These are phyloP conservation scores for Ormosia semicastrata DNA, from an alignment of 306 rosid genomes.

Conservation along the genomic window DNA sequence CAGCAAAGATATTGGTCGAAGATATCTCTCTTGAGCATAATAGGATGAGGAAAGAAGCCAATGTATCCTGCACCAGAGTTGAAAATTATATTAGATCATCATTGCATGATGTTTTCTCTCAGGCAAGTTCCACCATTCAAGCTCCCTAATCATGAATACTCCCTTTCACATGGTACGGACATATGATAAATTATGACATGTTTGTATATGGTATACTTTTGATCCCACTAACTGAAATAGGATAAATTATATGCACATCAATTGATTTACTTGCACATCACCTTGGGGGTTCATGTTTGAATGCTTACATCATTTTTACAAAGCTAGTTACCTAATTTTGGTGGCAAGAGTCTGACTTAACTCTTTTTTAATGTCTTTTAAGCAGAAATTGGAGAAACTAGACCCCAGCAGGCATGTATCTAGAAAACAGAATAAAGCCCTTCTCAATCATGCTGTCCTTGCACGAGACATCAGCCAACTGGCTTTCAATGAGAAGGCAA, in stretches of 20 bases:
- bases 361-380: constrained; percentile 26
- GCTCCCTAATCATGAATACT: constrained; percentile 9
- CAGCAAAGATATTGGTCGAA: constrained; percentile 58
- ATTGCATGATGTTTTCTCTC: constrained; percentile 57
- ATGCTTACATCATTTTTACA: background rate
- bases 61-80: constrained; percentile 47
- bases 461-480: constrained; percentile 59
- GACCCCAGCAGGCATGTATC: constrained; percentile 37
- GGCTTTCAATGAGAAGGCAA: constrained; percentile 67
- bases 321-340: background rate
- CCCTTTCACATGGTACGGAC: background rate
- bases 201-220: constrained; percentile 20
- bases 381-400: constrained; percentile 65
- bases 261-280: background rate
- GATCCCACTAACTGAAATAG: background rate
- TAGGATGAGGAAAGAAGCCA: constrained; percentile 49
- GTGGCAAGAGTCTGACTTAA: constrained; percentile 22
- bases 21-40: constrained; percentile 44
- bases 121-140: constrained; percentile 57
- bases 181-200: constrained; percentile 11
- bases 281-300: background rate
- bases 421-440: constrained; percentile 45
- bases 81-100: constrained; percentile 76
- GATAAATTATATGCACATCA: background rate
- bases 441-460: constrained; percentile 50